Conservation (phyloP, 345 rosid genomes). For the Hibiscus mutabilis region DNA sequence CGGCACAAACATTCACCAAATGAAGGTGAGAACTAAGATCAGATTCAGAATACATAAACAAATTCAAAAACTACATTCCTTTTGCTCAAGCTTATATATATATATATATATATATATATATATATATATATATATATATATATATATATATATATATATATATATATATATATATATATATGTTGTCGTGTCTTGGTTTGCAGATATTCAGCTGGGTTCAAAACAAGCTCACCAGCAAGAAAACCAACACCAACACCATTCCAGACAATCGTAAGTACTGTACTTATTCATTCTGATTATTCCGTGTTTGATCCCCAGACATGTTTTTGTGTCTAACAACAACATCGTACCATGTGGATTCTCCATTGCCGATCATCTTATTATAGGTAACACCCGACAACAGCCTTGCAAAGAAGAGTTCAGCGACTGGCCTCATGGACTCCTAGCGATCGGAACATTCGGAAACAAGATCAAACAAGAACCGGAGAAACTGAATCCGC, state of each 20-base stretch:
- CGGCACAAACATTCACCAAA: not conserved
- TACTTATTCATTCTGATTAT: not conserved
- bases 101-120: not conserved
- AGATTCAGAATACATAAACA: not conserved
- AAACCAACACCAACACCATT: constrained; percentile 9
- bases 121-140: not conserved
- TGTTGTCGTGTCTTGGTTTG: not conserved
- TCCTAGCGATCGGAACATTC: constrained; percentile 77
- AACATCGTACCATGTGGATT: not conserved
- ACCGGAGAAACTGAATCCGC: constrained; percentile 14
- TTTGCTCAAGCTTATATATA: not conserved
- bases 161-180: not conserved
- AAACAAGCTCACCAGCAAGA: constrained; percentile 37
- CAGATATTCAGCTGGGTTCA: constrained; percentile 78
- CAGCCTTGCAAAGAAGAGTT: constrained; percentile 44
- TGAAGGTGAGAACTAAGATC: constrained; percentile 22
- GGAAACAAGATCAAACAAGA: constrained; percentile 38
- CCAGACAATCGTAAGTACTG: constrained; percentile 33
- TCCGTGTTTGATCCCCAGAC: not conserved
- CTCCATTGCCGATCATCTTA: not conserved
- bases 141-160: not conserved
- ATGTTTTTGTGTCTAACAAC: not conserved
- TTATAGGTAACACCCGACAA: not conserved
- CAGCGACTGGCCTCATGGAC: constrained; percentile 53
- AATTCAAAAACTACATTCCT: not conserved